Conservation (phyloP, 306 rosid genomes). For the Parietaria judaica region DNA sequence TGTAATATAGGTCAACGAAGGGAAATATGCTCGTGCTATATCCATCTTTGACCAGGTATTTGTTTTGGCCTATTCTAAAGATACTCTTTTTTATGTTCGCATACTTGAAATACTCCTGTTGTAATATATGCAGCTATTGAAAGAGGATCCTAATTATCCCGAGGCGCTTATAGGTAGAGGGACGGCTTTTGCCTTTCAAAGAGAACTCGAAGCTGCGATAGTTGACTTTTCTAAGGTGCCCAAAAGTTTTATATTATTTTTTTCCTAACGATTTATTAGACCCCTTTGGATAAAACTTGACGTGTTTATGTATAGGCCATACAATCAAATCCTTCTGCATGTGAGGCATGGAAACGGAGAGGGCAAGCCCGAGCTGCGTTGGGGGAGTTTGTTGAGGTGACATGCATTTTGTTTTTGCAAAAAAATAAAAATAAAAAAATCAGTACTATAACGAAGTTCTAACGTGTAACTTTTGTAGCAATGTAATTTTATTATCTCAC, state of each 20-base stretch:
- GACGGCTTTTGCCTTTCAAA: constrained; percentile 85
- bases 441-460: too few relatives aligned
- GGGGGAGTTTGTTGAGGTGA: constrained; percentile 84
- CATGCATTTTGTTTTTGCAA: constrained; percentile 19
- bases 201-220: constrained; percentile 83
- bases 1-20: constrained; percentile 78
- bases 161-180: constrained; percentile 98
- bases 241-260: constrained; percentile 17
- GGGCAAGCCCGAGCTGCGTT: constrained; percentile 99
- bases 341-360: constrained; percentile 99
- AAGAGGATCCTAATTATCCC: constrained; percentile 82
- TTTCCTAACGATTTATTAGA: constrained; percentile 7
- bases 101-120: constrained; percentile 9
- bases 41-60: constrained; percentile 84
- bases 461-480: background rate
- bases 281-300: constrained; percentile 12
- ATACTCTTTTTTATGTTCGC: constrained; percentile 1
- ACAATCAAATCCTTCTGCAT: constrained; percentile 74
- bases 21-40: constrained; percentile 84
- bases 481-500: background rate
- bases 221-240: constrained; percentile 88
- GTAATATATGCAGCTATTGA: constrained; percentile 58
- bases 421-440: background rate
- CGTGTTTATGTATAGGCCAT: constrained; percentile 55
- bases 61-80: constrained; percentile 13